These are phyloP conservation scores for Solanum ossicruentum DNA, from an alignment of 257 asterid species.

Conservation along the genomic window DNA sequence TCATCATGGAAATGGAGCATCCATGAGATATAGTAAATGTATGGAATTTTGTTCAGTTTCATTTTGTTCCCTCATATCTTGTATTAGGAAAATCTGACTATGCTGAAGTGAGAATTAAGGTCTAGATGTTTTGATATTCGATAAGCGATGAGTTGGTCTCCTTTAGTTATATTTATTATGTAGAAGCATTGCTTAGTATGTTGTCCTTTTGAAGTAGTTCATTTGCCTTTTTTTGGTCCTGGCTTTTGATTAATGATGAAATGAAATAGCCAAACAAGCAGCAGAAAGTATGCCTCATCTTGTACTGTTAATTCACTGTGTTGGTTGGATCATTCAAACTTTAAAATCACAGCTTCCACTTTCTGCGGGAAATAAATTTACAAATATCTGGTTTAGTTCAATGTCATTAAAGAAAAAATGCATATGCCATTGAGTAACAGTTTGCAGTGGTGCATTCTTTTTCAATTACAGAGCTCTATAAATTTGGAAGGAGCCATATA, in stretches of 20 bases:
- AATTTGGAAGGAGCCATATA: no score
- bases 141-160: neutral
- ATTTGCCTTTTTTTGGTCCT: neutral
- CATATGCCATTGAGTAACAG: neutral
- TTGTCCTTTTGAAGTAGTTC: neutral
- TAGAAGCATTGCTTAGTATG: neutral
- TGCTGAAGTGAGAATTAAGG: neutral
- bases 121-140: neutral
- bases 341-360: neutral
- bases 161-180: neutral
- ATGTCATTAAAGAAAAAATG: neutral
- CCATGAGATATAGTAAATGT: neutral
- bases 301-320: neutral
- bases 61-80: neutral
- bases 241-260: neutral
- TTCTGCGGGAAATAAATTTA: neutral
- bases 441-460: no score
- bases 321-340: neutral
- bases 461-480: no score
- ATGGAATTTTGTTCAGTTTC: neutral
- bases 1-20: neutral
- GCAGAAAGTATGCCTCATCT: neutral
- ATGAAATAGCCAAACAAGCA: neutral
- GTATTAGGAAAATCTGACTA: neutral
- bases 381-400: neutral